phyloP scores from a whole-genome alignment of 192 early-diverging fungal genomes.

The Spizellomyces sp. region DNA sequence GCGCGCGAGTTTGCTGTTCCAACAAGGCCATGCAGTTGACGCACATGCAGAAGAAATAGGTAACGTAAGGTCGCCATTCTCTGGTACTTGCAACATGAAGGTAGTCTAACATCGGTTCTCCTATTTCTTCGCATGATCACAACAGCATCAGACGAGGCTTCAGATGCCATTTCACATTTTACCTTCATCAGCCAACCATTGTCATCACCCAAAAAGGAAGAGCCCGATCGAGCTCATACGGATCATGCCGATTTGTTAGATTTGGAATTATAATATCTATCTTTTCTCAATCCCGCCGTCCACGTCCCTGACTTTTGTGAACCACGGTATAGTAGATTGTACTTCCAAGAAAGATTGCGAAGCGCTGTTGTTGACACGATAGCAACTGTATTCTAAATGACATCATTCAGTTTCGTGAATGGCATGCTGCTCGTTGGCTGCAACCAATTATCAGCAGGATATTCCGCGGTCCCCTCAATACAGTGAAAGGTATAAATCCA shows the following conservation, averaged over 20 bases:
- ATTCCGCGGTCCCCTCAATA: conserved; percentile 74
- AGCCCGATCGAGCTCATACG: not conserved
- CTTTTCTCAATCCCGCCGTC: too few species aligned
- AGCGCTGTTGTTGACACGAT: not conserved
- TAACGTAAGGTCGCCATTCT: not conserved
- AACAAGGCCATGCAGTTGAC: conserved; percentile 17
- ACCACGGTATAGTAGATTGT: too few species aligned
- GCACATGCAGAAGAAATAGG: conserved; percentile 4
- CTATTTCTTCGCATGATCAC: too few species aligned
- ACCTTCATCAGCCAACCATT: not conserved
- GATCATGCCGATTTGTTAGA: conserved; percentile 8
- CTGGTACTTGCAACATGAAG: too few species aligned
- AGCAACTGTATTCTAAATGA: not conserved
- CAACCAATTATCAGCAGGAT: conserved; percentile 81
- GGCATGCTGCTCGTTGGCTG: conserved; percentile 34
- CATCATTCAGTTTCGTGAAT: conserved; percentile 40
- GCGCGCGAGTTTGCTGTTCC: conserved; percentile 34
- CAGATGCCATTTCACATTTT: too few species aligned
- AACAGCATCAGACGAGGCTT: too few species aligned
- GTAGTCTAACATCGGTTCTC: too few species aligned
- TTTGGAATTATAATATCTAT: not conserved
- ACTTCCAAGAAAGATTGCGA: too few species aligned
- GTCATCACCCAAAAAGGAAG: conserved; percentile 3
- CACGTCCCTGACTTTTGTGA: not conserved
- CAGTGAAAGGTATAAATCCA: conserved; percentile 96